Percentiles rank a stretch among this genome's conserved stretches.
These are phyloP conservation scores for Remersonia thermophila DNA, from an alignment of 2,329 filamentous ascomycete species.

Conservation along the genomic window DNA sequence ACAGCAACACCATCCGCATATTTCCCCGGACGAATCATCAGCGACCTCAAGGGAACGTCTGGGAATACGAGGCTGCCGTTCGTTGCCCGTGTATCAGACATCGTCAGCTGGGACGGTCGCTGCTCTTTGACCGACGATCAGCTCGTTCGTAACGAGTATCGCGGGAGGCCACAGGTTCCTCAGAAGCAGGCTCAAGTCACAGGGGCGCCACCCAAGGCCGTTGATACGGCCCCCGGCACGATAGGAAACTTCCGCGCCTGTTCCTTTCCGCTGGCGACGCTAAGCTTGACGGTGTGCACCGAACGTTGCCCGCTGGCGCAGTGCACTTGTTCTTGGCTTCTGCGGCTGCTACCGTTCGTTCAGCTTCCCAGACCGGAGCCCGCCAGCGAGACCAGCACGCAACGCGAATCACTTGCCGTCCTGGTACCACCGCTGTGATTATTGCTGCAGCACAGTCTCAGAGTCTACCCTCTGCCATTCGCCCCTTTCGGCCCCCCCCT, in stretches of 20 bases:
- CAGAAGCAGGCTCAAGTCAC: conserved; percentile 2
- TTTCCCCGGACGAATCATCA: conserved; percentile 23
- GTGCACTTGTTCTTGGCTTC: conserved; percentile 4
- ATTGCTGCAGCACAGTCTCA: conserved; percentile 17
- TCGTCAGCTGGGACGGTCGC: conserved; percentile 15
- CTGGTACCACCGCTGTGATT: conserved; percentile 20
- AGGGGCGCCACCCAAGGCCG: conserved; percentile 7
- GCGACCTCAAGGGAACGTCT: conserved; percentile 14
- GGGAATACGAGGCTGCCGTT: conserved; percentile 25
- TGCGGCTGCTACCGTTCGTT: conserved; percentile 2
- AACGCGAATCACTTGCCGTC: conserved; percentile 18
- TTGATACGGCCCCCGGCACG: conserved; percentile 11
- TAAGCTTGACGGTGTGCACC: conserved; percentile 11
- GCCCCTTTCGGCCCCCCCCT: too few species aligned
- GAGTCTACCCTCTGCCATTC: too few species aligned
- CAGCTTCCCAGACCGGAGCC: conserved; percentile 10
- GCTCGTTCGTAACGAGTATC: conserved; percentile 8
- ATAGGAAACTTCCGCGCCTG: conserved; percentile 6
- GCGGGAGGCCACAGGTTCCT: conserved; percentile 15
- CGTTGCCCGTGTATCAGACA: conserved; percentile 16
- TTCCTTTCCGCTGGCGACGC: conserved; percentile 13
- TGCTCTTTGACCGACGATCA: conserved; percentile 13
- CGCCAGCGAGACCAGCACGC: conserved; percentile 16
- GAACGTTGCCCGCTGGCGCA: too few species aligned
- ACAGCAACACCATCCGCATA: conserved; percentile 23